Base-by-base conservation (phyloP, 2,329 filamentous ascomycete genomes). In the Fusarium anguioides region DNA sequence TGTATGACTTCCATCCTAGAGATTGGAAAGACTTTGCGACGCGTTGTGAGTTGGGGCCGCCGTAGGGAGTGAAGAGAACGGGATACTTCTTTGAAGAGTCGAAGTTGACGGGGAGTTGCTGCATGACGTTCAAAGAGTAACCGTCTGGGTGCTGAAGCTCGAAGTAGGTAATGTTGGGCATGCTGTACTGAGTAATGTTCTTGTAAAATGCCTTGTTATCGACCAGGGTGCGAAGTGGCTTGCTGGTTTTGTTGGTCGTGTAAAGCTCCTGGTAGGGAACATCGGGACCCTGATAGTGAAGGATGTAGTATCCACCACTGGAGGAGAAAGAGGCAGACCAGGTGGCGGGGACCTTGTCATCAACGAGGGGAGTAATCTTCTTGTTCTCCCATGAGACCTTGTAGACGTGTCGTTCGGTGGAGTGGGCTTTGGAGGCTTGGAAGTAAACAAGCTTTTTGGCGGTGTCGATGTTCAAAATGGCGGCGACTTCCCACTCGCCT, bases 191-290 rank as follows among this genome's bases (percentile, higher is more conserved):
- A 14, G 86, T 77, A 3, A 91, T 81, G n/a, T 78, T 82, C 23
- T 81, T 75, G 70, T 85, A 83, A 3, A 90, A 81, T 0, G 74
- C 81, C n/a, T 83, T 82, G 74, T 91, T 91, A 71, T 85, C 83
- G 11, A 85, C 84, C 10, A 92, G 81, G 0, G 84, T 86, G 8
- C 86, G 83, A 10, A 91, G 75, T 0, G 88, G 83, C 31, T 78
- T 81, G 9, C 70, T 70, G 20, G 81, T 84, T 20, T 83, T 82
- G 72, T 89, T 85, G 61, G 83, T 74, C 0, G 84, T 79, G 77
- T 90, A 90, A 1, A 92, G 81, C 64, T 90, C 87, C 71, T 91
- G 88, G 76, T 90, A 91, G 0, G 89, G 89, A 0, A 92, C 86
- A 53, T 91, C 85, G 0, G 89, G 89, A 0, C 89, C 89, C 18